Percentiles rank a stretch among this genome's conserved stretches.
Evolutionary conservation across 768 basidiomycete species (phyloP).

Genomic region (Trametopsis cervina): DNA sequence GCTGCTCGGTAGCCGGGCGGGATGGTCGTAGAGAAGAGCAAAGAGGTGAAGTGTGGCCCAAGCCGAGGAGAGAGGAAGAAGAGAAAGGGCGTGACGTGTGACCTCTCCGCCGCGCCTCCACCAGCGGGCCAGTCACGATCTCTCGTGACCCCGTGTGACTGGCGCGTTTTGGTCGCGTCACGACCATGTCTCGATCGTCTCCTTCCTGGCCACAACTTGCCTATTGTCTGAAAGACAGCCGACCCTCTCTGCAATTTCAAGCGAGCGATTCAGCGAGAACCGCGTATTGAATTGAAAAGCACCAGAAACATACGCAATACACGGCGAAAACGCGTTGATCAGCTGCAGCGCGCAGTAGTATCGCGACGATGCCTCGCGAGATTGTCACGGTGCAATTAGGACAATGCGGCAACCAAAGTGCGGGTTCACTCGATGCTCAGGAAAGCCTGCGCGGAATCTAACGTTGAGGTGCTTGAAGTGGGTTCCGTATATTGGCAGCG

Average conservation of each 20-base stretch:
- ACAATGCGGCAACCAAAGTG: slow-evolving; percentile 91
- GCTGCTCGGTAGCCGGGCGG: not conserved
- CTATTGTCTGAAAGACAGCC: not conserved
- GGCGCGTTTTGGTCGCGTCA: slow-evolving; percentile 8
- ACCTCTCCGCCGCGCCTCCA: not conserved
- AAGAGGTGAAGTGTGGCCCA: slow-evolving; percentile 11
- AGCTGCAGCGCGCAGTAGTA: not conserved
- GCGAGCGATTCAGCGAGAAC: no score
- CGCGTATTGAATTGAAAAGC: no score
- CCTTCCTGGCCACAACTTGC: not conserved
- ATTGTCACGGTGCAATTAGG: slow-evolving; percentile 82
- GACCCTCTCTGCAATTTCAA: no score
- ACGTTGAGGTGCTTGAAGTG: slow-evolving; percentile 45
- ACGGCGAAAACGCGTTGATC: not conserved
- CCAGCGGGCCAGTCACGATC: no score
- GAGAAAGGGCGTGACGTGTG: not conserved
- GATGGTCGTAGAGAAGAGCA: slow-evolving; percentile 3
- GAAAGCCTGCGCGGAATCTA: slow-evolving; percentile 13
- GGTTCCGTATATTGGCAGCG: slow-evolving; percentile 98
- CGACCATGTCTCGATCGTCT: slow-evolving; percentile 4
- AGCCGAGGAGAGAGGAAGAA: not conserved
- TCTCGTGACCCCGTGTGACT: slow-evolving; percentile 7
- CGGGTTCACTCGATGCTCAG: slow-evolving; percentile 22
- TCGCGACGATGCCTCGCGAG: slow-evolving; percentile 61
- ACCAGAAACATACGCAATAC: no score